phyloP scores from a whole-genome alignment of 208 protist genomes.

The Leishmania martiniquensis region DNA sequence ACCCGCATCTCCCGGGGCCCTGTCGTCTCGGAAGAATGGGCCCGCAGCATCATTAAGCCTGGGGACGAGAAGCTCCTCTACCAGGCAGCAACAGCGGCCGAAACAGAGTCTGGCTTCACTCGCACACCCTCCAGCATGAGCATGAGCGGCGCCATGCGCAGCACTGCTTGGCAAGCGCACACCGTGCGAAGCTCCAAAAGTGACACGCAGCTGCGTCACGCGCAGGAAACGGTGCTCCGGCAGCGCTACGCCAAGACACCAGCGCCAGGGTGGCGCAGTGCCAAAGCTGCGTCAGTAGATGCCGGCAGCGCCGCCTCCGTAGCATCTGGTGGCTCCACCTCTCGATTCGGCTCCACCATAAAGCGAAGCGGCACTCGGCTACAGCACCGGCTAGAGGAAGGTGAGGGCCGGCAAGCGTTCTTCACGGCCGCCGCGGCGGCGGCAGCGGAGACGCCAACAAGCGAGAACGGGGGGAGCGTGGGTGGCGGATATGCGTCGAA shows the following conservation, averaged over 20 bases:
- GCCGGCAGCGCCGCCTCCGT: conserved; percentile 4
- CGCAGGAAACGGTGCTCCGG: conserved; percentile 27
- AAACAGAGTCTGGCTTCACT: conserved; percentile 6
- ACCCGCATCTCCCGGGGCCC: conserved; percentile 32
- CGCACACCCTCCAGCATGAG: conserved; percentile 11
- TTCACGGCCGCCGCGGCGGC: conserved; percentile 14
- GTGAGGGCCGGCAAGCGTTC: conserved; percentile 15
- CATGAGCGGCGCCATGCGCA: conserved; percentile 18
- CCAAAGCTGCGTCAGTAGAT: conserved; percentile 6
- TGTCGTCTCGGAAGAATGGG: conserved; percentile 78
- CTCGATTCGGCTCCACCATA: conserved; percentile 22
- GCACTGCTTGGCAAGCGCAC: neutral
- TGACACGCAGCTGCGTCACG: conserved; percentile 30
- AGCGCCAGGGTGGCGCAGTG: conserved; percentile 17
- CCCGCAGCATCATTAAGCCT: conserved; percentile 71
- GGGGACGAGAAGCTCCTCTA: conserved; percentile 82
- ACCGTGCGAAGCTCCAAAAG: conserved; percentile 13
- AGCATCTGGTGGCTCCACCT: conserved; percentile 13
- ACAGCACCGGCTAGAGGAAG: conserved; percentile 13
- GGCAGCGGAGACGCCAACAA: conserved; percentile 17
- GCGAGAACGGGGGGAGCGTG: conserved; percentile 6
- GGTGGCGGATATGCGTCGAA: neutral
- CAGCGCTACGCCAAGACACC: conserved; percentile 23
- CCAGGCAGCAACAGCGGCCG: conserved; percentile 4
- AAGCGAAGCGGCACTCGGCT: conserved; percentile 26